phyloP scores from a whole-genome alignment of 2,329 filamentous ascomycete genomes.

The Tolypocladium capitatum region DNA sequence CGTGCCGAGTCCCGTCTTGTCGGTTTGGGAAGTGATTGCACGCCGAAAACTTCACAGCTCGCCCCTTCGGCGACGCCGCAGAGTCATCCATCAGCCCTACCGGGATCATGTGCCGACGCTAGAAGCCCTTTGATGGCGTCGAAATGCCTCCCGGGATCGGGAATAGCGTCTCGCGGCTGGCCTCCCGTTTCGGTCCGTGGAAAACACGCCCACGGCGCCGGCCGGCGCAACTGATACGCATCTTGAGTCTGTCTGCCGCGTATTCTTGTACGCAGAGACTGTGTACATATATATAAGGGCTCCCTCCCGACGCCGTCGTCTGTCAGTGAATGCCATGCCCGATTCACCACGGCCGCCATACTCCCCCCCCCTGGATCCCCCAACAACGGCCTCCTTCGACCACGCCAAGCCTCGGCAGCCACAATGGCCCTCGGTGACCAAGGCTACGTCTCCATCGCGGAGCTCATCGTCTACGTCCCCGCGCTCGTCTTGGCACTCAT shows the following conservation, averaged over 20 bases:
- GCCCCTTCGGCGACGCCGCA: too few relatives aligned
- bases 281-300: neutral
- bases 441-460: constrained; percentile 22
- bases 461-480: constrained; percentile 27
- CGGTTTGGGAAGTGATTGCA: too few relatives aligned
- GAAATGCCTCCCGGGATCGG: neutral
- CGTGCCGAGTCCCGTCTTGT: too few relatives aligned
- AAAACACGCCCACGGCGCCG: neutral
- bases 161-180: neutral
- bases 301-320: neutral
- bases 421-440: constrained; percentile 3
- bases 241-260: too few relatives aligned
- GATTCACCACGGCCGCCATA: neutral
- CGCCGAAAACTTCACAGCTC: too few relatives aligned
- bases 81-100: neutral
- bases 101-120: too few relatives aligned
- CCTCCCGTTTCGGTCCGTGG: too few relatives aligned
- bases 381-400: too few relatives aligned
- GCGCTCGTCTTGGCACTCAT: constrained; percentile 20
- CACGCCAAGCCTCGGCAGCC: neutral
- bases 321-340: too few relatives aligned
- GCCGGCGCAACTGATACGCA: neutral
- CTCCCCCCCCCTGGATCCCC: too few relatives aligned
- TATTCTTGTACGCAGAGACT: too few relatives aligned
- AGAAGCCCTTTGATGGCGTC: too few relatives aligned